Evolutionary conservation across 139 green algal genomes (phyloP).

Genomic region (Axilococcus clingmanii): DNA sequence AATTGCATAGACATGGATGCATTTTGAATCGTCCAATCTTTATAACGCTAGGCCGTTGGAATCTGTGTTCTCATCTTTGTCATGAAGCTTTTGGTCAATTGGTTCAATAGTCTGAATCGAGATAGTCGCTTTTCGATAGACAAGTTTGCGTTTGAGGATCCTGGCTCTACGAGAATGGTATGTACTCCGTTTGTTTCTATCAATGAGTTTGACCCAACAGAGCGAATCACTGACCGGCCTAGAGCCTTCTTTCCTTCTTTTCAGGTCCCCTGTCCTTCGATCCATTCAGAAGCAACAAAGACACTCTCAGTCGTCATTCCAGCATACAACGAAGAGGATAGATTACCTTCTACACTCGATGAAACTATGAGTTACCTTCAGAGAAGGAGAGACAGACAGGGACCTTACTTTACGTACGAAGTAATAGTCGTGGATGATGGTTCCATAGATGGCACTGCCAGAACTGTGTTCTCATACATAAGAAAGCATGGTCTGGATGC

Average conservation of each 20-base stretch:
- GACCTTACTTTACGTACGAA: constrained; percentile 80
- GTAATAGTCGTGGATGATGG: constrained; percentile 96
- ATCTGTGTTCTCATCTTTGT: no score
- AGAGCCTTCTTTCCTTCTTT: neutral
- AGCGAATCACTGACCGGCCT: no score
- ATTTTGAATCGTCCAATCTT: no score
- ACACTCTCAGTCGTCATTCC: constrained; percentile 72
- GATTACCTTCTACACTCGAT: constrained; percentile 66
- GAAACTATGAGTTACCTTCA: constrained; percentile 70
- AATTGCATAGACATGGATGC: no score
- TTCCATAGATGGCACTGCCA: constrained; percentile 69
- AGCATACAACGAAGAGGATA: constrained; percentile 90
- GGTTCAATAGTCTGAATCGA: no score
- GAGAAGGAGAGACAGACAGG: constrained; percentile 46
- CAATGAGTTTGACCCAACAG: no score
- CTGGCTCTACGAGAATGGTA: constrained; percentile 15
- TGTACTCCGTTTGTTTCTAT: neutral
- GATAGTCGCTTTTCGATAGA: no score
- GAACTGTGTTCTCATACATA: constrained; percentile 51
- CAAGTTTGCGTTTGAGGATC: constrained; percentile 21
- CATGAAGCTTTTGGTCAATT: no score
- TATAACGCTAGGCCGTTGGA: no score
- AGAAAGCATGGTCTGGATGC: constrained; percentile 57
- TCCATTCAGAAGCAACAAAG: constrained; percentile 47
- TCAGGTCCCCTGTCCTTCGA: constrained; percentile 64